Percentiles rank a stretch among this genome's conserved stretches.
These are phyloP conservation scores for Diplodia seriata DNA, from an alignment of 2,329 filamentous ascomycete species.

Conservation along the genomic window DNA sequence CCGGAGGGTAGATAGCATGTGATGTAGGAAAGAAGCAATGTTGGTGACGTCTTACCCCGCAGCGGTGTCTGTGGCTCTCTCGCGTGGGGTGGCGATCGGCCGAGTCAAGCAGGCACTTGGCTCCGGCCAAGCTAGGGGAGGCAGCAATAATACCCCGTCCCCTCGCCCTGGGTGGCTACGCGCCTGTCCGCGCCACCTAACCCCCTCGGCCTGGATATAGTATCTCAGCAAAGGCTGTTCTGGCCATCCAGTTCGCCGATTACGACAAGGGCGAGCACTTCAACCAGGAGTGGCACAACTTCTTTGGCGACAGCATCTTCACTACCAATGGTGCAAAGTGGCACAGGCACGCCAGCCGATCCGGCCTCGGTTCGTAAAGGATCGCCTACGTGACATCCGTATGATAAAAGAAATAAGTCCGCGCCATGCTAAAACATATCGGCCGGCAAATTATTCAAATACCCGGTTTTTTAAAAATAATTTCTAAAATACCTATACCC, in stretches of 20 bases:
- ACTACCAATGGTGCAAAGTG: too few species aligned
- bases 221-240: slow-evolving; percentile 63
- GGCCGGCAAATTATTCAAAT: too few species aligned
- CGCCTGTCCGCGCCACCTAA: slow-evolving; percentile 46
- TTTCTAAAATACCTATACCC: too few species aligned
- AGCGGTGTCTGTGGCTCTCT: slow-evolving; percentile 15
- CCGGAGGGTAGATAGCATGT: slow-evolving; percentile 6
- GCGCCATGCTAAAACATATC: accelerated
- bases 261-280: too few species aligned
- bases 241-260: slow-evolving; percentile 66
- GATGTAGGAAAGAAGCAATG: not conserved
- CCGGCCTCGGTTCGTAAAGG: too few species aligned
- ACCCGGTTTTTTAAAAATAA: too few species aligned
- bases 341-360: too few species aligned
- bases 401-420: too few species aligned
- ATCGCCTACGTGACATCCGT: too few species aligned
- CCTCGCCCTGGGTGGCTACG: slow-evolving; percentile 55
- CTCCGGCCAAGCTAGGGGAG: slow-evolving; percentile 11
- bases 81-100: too few species aligned
- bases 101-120: not conserved
- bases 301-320: too few species aligned
- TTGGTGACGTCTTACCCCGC: slow-evolving; percentile 9
- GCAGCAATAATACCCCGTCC: slow-evolving; percentile 16
- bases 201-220: slow-evolving; percentile 67
- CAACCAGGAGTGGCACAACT: too few species aligned